These are phyloP conservation scores for Neofusicoccum umdonicola DNA, from an alignment of 2,329 filamentous ascomycete species.

Conservation along the genomic window DNA sequence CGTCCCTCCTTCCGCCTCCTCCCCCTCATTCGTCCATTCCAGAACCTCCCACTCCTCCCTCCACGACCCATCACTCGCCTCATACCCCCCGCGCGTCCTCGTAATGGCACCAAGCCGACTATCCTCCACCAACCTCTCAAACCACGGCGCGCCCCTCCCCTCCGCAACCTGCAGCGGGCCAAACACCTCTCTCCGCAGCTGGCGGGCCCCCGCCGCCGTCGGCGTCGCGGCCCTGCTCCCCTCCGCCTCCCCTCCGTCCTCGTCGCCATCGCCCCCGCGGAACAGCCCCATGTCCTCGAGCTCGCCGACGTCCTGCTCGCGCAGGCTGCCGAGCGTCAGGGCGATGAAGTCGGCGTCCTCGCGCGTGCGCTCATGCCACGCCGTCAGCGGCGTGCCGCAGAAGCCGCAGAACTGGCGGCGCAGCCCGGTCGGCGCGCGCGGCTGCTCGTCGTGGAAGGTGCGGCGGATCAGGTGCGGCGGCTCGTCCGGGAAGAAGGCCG, in stretches of 20 bases:
- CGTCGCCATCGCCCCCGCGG: slow-evolving; percentile 34
- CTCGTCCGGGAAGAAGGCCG: slow-evolving; percentile 77
- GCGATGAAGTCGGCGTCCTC: slow-evolving; percentile 76
- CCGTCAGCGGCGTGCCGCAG: slow-evolving; percentile 81
- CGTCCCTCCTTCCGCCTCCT: slow-evolving; percentile 29
- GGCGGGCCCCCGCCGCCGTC: slow-evolving; percentile 21
- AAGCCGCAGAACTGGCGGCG: slow-evolving; percentile 86
- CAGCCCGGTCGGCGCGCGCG: slow-evolving; percentile 22
- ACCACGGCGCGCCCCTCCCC: slow-evolving; percentile 72
- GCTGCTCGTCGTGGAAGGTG: slow-evolving; percentile 46
- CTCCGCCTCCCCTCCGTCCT: slow-evolving; percentile 26
- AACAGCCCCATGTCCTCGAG: slow-evolving; percentile 75
- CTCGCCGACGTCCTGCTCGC: slow-evolving; percentile 66
- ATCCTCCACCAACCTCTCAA: slow-evolving; percentile 76
- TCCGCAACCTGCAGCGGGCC: slow-evolving; percentile 25
- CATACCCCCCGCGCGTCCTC: slow-evolving; percentile 58
- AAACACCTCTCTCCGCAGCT: not conserved
- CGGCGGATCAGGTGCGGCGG: slow-evolving; percentile 45
- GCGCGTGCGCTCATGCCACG: slow-evolving; percentile 73
- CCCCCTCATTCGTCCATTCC: slow-evolving; percentile 55
- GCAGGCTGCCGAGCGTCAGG: slow-evolving; percentile 75
- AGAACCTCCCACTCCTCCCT: slow-evolving; percentile 80
- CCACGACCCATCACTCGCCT: slow-evolving; percentile 62
- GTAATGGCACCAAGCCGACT: slow-evolving; percentile 69
- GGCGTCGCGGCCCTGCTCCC: slow-evolving; percentile 22